phyloP scores from a whole-genome alignment of 2,329 filamentous ascomycete genomes.

The Aspergillus ochraceus region DNA sequence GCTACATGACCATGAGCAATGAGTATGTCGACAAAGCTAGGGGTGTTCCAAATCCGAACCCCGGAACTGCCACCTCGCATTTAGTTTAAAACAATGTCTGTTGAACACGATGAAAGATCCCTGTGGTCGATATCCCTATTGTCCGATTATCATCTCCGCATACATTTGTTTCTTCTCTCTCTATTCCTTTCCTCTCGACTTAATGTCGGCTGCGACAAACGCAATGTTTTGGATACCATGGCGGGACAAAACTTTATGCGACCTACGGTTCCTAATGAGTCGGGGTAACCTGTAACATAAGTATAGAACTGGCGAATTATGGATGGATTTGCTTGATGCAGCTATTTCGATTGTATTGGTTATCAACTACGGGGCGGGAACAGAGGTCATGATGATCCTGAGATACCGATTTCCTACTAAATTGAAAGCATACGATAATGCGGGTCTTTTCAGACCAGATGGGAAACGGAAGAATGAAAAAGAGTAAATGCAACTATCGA shows the following conservation, averaged over 20 bases:
- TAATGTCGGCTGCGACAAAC: background rate
- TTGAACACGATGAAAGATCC: background rate
- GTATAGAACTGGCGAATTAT: constrained; percentile 12
- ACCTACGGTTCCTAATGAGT: constrained; percentile 14
- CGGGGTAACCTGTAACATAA: constrained; percentile 16
- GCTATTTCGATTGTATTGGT: background rate
- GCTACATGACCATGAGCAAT: constrained; percentile 44
- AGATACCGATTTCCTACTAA: background rate
- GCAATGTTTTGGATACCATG: background rate
- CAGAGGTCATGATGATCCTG: background rate
- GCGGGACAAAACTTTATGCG: constrained; percentile 4
- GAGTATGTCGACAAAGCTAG: constrained; percentile 40
- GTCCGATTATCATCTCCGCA: background rate
- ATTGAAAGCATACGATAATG: background rate
- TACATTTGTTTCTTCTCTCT: background rate
- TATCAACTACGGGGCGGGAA: background rate
- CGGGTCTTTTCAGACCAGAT: background rate
- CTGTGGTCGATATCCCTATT: background rate
- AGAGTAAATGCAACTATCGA: background rate
- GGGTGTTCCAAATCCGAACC: constrained; percentile 28
- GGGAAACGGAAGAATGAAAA: background rate
- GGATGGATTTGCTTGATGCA: constrained; percentile 1
- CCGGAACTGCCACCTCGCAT: constrained; percentile 35
- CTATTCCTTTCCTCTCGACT: constrained; percentile 1
- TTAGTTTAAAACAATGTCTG: constrained; percentile 20